Evolutionary conservation across 2,329 filamentous ascomycete genomes (phyloP), one percentile per base, ranked within the genome.

Genomic region (Aureobasidium sp.): DNA sequence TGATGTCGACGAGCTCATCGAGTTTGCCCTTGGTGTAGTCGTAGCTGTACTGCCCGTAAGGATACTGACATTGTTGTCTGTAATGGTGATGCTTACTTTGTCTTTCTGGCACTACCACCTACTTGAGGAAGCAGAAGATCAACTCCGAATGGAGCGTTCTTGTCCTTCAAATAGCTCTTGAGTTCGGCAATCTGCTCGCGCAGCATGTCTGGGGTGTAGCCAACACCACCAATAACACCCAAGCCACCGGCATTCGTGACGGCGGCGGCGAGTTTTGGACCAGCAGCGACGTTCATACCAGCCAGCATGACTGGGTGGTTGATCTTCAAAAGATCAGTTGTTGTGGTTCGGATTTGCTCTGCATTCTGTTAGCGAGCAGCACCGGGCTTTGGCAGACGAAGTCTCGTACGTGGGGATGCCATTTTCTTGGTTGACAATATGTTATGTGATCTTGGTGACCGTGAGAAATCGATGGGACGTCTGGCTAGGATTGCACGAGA

Each of bases 21-120:
- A 99, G 89, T 81, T 97, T 97, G 76, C 94, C 94, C 83, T 99
- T 97, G 73, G 94, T 99, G 82, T 99, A 99, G 79, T 99, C 94
- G 79, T 97, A 96, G 85, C 93, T 97, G 71, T 63, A 7, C 42
- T 13, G 42, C 9, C 26, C 55, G 58, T 66, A 17, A 70, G 63
- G 39, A 42, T 47, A 9, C 29, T 4, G 20, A 39, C 26, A 10
- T 6, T 1, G 23, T 9, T 2, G 4, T 23, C 6, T 6, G 5
- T 17, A 1, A 9, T 17, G 29, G 7, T 5, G 2, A 26, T 12
- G 36, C 60, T 57, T 23, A 64, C 63, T 66, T 97, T 71, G 93
- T 97, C 84, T 97, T 97, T 72, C 94, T 86, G 65, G 94, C 94
- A 72, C 82, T 91, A 70, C 93, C 94, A 67, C 94, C 94, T 66